Percentiles rank a stretch among this genome's conserved stretches.
phyloP scores from a whole-genome alignment of 331 rosid species.

The Arachis monticola region DNA sequence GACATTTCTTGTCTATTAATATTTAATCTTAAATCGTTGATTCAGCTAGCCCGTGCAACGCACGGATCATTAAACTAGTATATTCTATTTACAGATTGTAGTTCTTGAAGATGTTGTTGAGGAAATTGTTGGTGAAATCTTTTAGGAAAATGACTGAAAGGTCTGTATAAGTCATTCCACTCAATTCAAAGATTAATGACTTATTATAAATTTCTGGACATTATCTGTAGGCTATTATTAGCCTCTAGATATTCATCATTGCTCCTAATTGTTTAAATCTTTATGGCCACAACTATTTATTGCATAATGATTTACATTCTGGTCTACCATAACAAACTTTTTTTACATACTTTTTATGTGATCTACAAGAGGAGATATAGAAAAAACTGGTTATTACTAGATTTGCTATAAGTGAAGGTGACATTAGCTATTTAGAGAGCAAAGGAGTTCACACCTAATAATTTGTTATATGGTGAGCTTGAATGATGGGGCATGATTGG shows the following conservation, averaged over 20 bases:
- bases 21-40: too few species aligned
- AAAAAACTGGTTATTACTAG: conserved; percentile 77
- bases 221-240: neutral
- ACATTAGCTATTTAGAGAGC: too few species aligned
- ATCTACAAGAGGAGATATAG: conserved; percentile 90
- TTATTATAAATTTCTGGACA: conserved; percentile 18
- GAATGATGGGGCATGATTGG: too few species aligned
- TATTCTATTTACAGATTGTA: conserved; percentile 61
- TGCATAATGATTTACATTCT: conserved; percentile 14
- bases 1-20: too few species aligned
- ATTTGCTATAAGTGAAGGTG: too few species aligned
- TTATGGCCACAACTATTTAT: conserved; percentile 10
- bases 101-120: conserved; percentile 98
- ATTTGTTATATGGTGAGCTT: too few species aligned
- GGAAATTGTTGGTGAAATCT: conserved; percentile 98
- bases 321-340: conserved; percentile 14
- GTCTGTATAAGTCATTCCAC: conserved; percentile 37
- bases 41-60: too few species aligned
- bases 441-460: too few species aligned
- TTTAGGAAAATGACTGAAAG: conserved; percentile 96
- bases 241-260: neutral
- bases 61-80: too few species aligned
- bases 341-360: conserved; percentile 29
- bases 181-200: conserved; percentile 20
- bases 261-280: neutral